phyloP scores from a whole-genome alignment of 1,284 basidiomycete species.

The Naganishia sp. region DNA sequence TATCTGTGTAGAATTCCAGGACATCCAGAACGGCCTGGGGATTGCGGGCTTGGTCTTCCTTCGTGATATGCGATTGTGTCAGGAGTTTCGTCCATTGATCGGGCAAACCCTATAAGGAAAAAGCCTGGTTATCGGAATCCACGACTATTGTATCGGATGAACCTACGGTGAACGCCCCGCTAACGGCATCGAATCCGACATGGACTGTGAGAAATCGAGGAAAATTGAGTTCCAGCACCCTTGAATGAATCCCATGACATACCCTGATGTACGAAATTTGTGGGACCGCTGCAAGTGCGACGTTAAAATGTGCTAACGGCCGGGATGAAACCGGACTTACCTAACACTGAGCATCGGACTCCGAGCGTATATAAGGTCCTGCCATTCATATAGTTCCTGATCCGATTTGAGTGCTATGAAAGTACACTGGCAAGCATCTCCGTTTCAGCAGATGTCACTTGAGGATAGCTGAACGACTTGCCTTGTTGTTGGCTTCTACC shows the following conservation, averaged over 20 bases:
- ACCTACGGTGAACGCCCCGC: constrained; percentile 85
- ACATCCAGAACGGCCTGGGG: constrained; percentile 97
- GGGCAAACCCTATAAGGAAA: constrained; percentile 72
- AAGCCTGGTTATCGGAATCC: constrained; percentile 13
- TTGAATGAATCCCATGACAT: neutral
- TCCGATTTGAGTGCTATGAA: constrained; percentile 80
- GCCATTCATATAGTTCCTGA: constrained; percentile 95
- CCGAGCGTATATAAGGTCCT: constrained; percentile 89
- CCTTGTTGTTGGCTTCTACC: constrained; percentile 75
- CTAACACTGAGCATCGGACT: constrained; percentile 88
- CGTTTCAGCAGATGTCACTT: neutral
- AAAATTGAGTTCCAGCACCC: neutral
- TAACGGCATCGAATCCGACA: constrained; percentile 93
- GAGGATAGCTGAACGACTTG: constrained; percentile 5
- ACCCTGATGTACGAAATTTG: constrained; percentile 83
- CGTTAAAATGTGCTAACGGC: neutral
- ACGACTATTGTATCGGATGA: neutral
- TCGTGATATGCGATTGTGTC: constrained; percentile 94
- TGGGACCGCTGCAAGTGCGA: constrained; percentile 64
- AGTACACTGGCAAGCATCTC: neutral
- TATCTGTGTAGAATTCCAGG: constrained; percentile 96
- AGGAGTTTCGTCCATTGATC: constrained; percentile 96
- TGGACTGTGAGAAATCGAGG: constrained; percentile 69
- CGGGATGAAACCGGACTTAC: neutral
- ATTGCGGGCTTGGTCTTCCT: constrained; percentile 94